Evolutionary conservation across 2,329 filamentous ascomycete species (phyloP).

Genomic region (Fusarium heterosporum): DNA sequence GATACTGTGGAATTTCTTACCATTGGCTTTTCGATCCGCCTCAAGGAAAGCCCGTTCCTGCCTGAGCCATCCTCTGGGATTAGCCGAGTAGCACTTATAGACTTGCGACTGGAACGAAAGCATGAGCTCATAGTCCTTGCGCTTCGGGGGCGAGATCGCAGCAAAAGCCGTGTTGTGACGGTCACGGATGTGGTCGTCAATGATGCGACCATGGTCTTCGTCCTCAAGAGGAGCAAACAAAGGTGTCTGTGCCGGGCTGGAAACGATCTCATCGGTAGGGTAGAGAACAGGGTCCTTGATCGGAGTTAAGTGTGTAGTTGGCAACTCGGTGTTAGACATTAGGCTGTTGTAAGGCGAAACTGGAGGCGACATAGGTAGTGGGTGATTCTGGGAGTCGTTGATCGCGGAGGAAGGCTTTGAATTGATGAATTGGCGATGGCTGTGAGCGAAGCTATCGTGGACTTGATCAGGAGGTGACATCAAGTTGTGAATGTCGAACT

Average conservation of each 20-base stretch:
- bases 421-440: conserved; percentile 22
- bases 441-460: conserved; percentile 63
- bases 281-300: conserved; percentile 70
- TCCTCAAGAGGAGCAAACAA: conserved; percentile 61
- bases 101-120: conserved; percentile 66
- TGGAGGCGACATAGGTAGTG: conserved; percentile 66
- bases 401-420: conserved; percentile 34
- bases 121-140: conserved; percentile 65
- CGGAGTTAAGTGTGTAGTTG: conserved; percentile 47
- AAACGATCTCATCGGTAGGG: conserved; percentile 56
- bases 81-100: conserved; percentile 57
- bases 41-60: conserved; percentile 63
- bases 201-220: conserved; percentile 58
- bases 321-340: conserved; percentile 50
- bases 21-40: conserved; percentile 60
- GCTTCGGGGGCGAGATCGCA: conserved; percentile 59
- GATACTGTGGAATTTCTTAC: conserved; percentile 54
- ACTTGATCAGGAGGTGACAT: conserved; percentile 72
- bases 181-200: conserved; percentile 63
- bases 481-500: conserved; percentile 64
- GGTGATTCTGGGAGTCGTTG: conserved; percentile 50
- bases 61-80: conserved; percentile 62
- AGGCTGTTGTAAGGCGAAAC: conserved; percentile 63
- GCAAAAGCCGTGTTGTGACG: conserved; percentile 58
- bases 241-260: conserved; percentile 59